Base-by-base conservation (phyloP, 441 rosid genomes). In the Aquilaria agallochum region DNA sequence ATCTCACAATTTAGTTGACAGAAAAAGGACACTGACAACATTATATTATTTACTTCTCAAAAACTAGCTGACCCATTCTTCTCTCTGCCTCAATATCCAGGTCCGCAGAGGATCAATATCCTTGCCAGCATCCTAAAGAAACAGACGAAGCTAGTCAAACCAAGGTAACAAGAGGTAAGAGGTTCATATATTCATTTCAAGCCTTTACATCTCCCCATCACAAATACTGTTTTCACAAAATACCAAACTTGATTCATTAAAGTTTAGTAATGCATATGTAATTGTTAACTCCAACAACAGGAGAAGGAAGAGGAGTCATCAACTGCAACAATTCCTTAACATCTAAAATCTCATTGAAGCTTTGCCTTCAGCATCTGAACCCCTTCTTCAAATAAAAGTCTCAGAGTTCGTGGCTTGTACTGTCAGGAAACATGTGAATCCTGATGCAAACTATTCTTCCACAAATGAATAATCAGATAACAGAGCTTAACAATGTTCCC, bases 21-120 rank as follows among this genome's bases (percentile, higher is more conserved):
- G 49, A 53, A 44, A 14, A 64, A 20, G 13, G 10, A 15, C 11
- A 63, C 9, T 31, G 36, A 20, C 27, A 20, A 20, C 27, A 20
- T 20, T 20, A 20, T 20, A 20, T 20, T 20, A 20, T 59, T 65
- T 86, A 90, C 96, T 90, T 94, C 71, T 91, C 85, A 56, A 81
- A 65, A 68, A 94, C 97, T 34, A 94, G 86, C 69, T 86, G 83
- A 63, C 97, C 99, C 65, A 94, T 72, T 74, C 86, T 87, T 73
- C 92, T 87, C 76, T 94, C 99, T 15, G 83, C n/a, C 72, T 91
- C 96, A 3, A 95, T 91, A 58, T 82, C 91, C 58, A 94, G 72
- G 73, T 94, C 99, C 52, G 97, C 95, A 48, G 75, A 61, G 99
- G 99, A 80, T 94, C 94, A 68, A 89, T 73, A 62, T 89, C 94